Conservation (phyloP, 78 protist genomes). For the Cavenderia fasciculata region DNA sequence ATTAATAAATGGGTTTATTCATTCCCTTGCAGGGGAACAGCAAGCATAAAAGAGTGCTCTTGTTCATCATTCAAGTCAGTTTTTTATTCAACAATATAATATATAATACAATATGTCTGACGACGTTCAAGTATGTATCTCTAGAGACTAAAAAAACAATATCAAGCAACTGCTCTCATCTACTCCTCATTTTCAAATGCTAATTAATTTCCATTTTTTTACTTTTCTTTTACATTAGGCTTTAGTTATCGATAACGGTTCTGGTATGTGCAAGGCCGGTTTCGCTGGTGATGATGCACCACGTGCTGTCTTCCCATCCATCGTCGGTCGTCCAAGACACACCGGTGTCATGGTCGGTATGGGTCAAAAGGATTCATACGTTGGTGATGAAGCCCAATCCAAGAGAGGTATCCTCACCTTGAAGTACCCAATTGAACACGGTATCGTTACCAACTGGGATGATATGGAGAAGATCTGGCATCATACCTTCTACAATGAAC, state of each 20-base stretch:
- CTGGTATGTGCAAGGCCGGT: conserved; percentile 98
- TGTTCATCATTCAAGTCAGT: no score
- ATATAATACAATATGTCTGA: no score
- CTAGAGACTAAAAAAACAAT: no score
- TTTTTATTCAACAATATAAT: no score
- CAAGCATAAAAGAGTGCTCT: no score
- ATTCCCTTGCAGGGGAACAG: no score
- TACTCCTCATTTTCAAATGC: no score
- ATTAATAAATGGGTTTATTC: no score
- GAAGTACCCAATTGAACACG: conserved; percentile 89
- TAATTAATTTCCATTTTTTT: no score
- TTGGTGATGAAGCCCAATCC: conserved; percentile 84
- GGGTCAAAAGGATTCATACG: conserved; percentile 84
- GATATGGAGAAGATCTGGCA: conserved; percentile 88
- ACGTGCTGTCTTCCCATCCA: conserved; percentile 92
- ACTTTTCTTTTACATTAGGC: no score
- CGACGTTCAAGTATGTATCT: no score
- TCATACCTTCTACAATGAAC: conserved; percentile 78
- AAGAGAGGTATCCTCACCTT: conserved; percentile 84
- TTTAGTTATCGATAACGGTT: conserved; percentile 92
- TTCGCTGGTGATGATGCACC: conserved; percentile 95
- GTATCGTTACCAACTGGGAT: conserved; percentile 90
- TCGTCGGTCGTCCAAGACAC: conserved; percentile 92
- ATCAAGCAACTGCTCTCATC: no score
- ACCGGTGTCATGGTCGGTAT: conserved; percentile 87